Evolutionary conservation across 306 rosid genomes (phyloP).

Genomic region (Lathyrus sativus): DNA sequence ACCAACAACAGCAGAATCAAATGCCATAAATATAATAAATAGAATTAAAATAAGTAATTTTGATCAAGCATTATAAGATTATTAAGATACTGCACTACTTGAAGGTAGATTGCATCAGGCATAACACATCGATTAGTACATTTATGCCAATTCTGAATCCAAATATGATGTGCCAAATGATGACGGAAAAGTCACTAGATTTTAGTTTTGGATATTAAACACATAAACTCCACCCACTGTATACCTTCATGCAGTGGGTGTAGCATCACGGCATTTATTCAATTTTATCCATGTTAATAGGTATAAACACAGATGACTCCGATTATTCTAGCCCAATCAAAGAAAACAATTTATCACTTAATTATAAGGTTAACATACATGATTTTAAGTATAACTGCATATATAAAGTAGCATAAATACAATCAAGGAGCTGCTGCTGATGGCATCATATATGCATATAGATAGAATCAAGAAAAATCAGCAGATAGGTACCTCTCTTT

Average conservation of each 20-base stretch:
- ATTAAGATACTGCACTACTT: conserved; percentile 6
- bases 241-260: neutral
- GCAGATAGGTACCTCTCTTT: conserved; percentile 72
- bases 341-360: conserved; percentile 16
- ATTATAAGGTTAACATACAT: neutral
- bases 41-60: neutral
- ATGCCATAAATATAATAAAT: neutral
- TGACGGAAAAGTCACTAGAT: neutral
- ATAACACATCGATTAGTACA: neutral
- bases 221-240: conserved; percentile 1
- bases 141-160: neutral
- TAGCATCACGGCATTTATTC: neutral
- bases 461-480: conserved; percentile 31
- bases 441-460: conserved; percentile 5
- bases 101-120: conserved; percentile 12
- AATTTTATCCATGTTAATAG: conserved; percentile 2
- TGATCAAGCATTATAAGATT: neutral
- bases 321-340: conserved; percentile 13
- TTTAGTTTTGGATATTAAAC: conserved; percentile 1
- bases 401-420: conserved; percentile 9
- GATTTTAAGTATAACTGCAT: conserved; percentile 2
- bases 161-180: conserved; percentile 19
- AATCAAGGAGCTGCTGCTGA: neutral
- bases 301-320: neutral
- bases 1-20: neutral